Evolutionary conservation across 495 filamentous ascomycete genomes (phyloP).

Genomic region (Penicillium coffeae): DNA sequence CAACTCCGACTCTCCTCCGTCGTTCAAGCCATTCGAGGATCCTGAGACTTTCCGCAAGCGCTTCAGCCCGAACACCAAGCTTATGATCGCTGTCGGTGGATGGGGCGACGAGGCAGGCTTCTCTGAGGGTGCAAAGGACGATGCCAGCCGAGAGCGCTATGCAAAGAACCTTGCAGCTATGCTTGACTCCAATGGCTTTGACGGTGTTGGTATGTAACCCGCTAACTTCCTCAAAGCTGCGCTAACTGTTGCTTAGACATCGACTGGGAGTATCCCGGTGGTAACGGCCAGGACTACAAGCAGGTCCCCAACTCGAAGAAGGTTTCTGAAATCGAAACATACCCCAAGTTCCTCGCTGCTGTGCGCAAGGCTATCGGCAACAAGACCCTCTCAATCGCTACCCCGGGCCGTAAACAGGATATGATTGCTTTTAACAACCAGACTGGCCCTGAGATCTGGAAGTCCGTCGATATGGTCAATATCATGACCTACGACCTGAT

Average conservation of each 20-base stretch:
- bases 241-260: slow-evolving; percentile 51
- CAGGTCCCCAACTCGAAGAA: slow-evolving; percentile 58
- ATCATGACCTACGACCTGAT: slow-evolving; percentile 79
- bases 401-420: slow-evolving; percentile 62
- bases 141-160: slow-evolving; percentile 50
- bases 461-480: slow-evolving; percentile 68
- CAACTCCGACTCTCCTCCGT: slow-evolving; percentile 45
- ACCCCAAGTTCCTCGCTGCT: slow-evolving; percentile 57
- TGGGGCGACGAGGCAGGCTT: slow-evolving; percentile 70
- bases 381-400: slow-evolving; percentile 66
- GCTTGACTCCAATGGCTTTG: slow-evolving; percentile 58
- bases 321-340: slow-evolving; percentile 59
- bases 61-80: slow-evolving; percentile 55
- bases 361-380: slow-evolving; percentile 58
- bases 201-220: slow-evolving; percentile 45
- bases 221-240: not conserved
- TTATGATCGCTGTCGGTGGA: slow-evolving; percentile 70
- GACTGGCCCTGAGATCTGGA: slow-evolving; percentile 59
- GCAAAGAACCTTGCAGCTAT: slow-evolving; percentile 62
- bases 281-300: slow-evolving; percentile 76
- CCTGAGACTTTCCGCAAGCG: slow-evolving; percentile 53
- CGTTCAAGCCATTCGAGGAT: slow-evolving; percentile 57
- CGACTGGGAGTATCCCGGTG: slow-evolving; percentile 80
- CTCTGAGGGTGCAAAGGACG: slow-evolving; percentile 51
- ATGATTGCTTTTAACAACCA: slow-evolving; percentile 70